A percentile compares a stretch with the other conserved stretches of the same genome.
Evolutionary conservation across 371 early-diverging fungal genomes (phyloP).

Genomic region (Cokeromyces recurvatus): DNA sequence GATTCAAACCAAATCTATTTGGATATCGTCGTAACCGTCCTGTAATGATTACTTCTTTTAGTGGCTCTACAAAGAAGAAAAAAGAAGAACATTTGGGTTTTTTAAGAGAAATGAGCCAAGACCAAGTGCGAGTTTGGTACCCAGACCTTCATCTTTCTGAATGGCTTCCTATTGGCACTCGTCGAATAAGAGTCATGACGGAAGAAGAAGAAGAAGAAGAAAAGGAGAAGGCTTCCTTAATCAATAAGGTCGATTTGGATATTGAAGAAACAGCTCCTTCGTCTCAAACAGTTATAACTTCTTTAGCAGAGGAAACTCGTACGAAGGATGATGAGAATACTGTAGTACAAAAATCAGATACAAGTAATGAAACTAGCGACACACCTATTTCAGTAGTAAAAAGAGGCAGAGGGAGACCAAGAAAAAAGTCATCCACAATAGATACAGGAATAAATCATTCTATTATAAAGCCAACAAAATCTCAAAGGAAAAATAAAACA

Average conservation of each 20-base stretch:
- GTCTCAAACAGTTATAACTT: no score
- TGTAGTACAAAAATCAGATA: no score
- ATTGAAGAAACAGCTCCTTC: conserved; percentile 3
- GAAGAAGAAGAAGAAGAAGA: conserved; percentile 21
- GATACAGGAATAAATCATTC: no score
- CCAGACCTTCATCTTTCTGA: conserved; percentile 30
- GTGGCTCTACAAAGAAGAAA: not conserved
- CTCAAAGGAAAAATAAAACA: not conserved
- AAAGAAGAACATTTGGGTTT: conserved; percentile 24
- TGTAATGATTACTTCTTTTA: conserved; percentile 30
- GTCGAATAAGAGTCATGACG: conserved; percentile 30
- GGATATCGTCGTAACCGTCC: conserved; percentile 48
- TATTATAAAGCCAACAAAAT: not conserved
- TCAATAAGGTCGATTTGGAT: not conserved
- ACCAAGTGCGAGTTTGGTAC: conserved; percentile 35
- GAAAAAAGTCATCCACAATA: no score
- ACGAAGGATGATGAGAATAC: no score
- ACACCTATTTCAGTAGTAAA: no score
- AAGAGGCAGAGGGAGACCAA: no score
- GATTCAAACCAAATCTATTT: conserved; percentile 44
- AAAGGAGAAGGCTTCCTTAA: not conserved
- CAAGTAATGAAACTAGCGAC: no score
- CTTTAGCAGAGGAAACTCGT: no score
- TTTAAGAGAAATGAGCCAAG: conserved; percentile 27
- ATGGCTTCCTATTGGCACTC: conserved; percentile 34